Evolutionary conservation across 2,329 filamentous ascomycete genomes (phyloP), one percentile per base, ranked within the genome.

Genomic region (Myriosclerotinia duriaeana): DNA sequence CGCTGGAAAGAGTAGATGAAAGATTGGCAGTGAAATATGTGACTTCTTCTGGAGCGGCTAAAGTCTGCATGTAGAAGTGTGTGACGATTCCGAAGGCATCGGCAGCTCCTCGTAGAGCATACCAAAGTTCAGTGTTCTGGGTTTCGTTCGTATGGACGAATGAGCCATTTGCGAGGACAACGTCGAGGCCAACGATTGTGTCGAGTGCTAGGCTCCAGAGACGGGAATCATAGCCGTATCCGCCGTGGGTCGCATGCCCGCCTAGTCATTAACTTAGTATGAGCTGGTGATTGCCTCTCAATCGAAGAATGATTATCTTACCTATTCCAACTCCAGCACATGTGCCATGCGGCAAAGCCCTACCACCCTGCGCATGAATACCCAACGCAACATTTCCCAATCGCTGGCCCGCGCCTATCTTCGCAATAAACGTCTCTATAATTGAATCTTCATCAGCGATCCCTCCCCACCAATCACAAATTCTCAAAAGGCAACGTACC

Each of bases 381-480:
- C 72, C 71, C 1, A 67, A 62, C 6, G 80, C 80, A 14, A 82
- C 71, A 54, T 80, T 78, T 5, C 81, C 82, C 2, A 83, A 72
- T 34, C 80, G 73, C 12, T 77, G 73, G 2, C 81, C 81, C 2
- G 76, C 76, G 2, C 78, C 78, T 15, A 82, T 77, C 17, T 70
- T 69, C 5, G 67, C 71, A 61, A 73, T 65, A n/a, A 46, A 67
- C 14, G 68, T 68, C 36, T 53, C 69, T 68, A 6, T 1, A 20
- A 20, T 7, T 9, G 0, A 20, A 22, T 3, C 2, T 34, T 22
- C 12, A 7, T 64, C 34, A 50, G 30, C n/a, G 5, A 17, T 9
- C 14, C 36, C 52, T 20, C 5, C 22, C 7, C 3, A 1, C 15
- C n/a, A 26, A 6, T 12, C 20, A 36, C 20, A n/a, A 2, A 1